Percentiles rank a stretch among this genome's conserved stretches.
Evolutionary conservation across 768 basidiomycete species (phyloP).

Genomic region (Xerocomus spinulosus): DNA sequence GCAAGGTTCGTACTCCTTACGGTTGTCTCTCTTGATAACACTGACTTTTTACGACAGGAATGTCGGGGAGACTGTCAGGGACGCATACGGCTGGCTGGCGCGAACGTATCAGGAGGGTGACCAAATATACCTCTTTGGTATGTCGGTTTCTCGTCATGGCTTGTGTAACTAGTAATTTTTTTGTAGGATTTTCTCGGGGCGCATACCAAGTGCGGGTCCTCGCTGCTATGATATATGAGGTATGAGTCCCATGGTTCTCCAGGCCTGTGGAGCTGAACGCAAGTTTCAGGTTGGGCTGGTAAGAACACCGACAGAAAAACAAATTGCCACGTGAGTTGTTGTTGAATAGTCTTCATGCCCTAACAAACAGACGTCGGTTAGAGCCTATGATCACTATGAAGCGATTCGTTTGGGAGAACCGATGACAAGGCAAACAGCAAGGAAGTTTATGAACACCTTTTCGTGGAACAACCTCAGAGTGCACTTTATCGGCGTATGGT

Average conservation of each 20-base stretch:
- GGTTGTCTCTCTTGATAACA: not conserved
- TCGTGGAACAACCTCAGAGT: conserved; percentile 38
- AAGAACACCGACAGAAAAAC: conserved; percentile 26
- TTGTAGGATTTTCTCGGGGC: no score
- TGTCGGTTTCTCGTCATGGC: no score
- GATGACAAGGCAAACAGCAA: conserved; percentile 15
- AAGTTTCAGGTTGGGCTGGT: conserved; percentile 32
- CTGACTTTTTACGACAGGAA: no score
- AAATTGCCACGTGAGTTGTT: conserved; percentile 26
- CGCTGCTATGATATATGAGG: no score
- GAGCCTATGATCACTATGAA: conserved; percentile 17
- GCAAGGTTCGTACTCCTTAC: not conserved
- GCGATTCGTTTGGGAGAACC: conserved; percentile 13
- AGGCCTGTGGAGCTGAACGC: no score
- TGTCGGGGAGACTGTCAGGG: no score
- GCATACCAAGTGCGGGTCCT: no score
- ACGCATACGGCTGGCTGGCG: no score
- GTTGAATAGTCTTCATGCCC: not conserved
- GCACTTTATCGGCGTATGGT: conserved; percentile 53
- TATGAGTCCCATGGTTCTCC: not conserved
- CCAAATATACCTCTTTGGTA: no score
- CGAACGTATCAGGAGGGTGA: no score
- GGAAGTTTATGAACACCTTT: conserved; percentile 43
- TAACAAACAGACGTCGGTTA: not conserved
- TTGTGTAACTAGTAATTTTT: no score